phyloP scores from a whole-genome alignment of 805 yeast genomes.

The Ogataea kodamae region DNA sequence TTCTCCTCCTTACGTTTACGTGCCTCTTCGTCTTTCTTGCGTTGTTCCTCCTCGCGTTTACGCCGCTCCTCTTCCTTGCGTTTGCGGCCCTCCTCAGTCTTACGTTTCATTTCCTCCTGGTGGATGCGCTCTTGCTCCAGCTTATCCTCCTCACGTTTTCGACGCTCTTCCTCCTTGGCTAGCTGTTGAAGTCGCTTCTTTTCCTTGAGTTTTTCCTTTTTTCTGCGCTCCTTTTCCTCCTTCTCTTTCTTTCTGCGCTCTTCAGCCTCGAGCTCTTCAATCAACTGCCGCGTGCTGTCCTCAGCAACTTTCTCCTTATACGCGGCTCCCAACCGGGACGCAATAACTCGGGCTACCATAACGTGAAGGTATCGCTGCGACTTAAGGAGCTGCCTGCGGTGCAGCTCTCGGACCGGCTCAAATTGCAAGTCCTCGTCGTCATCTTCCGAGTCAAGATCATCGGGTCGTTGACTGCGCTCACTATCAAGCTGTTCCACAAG shows the following conservation, averaged over 20 bases:
- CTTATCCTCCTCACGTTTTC: conserved; percentile 51
- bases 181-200: conserved; percentile 60
- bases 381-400: conserved; percentile 64
- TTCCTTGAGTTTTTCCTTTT: conserved; percentile 67
- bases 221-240: conserved; percentile 61
- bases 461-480: conserved; percentile 38
- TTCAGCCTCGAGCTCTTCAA: conserved; percentile 70
- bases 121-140: conserved; percentile 42
- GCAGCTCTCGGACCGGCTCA: conserved; percentile 32
- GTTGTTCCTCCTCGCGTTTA: conserved; percentile 40
- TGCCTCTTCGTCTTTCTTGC: conserved; percentile 40
- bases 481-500: conserved; percentile 76
- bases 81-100: conserved; percentile 45
- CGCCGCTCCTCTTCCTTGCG: conserved; percentile 41
- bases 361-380: conserved; percentile 76
- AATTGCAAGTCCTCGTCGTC: conserved; percentile 25
- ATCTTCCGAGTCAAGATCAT: conserved; percentile 16
- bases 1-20: conserved; percentile 39
- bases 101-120: conserved; percentile 40
- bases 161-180: conserved; percentile 60
- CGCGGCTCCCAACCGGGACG: conserved; percentile 67
- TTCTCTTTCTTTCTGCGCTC: conserved; percentile 59
- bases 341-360: conserved; percentile 74
- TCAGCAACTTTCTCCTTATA: conserved; percentile 80
- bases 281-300: conserved; percentile 58